phyloP scores from a whole-genome alignment of 2,329 filamentous ascomycete species.

The Colletotrichum filicis region DNA sequence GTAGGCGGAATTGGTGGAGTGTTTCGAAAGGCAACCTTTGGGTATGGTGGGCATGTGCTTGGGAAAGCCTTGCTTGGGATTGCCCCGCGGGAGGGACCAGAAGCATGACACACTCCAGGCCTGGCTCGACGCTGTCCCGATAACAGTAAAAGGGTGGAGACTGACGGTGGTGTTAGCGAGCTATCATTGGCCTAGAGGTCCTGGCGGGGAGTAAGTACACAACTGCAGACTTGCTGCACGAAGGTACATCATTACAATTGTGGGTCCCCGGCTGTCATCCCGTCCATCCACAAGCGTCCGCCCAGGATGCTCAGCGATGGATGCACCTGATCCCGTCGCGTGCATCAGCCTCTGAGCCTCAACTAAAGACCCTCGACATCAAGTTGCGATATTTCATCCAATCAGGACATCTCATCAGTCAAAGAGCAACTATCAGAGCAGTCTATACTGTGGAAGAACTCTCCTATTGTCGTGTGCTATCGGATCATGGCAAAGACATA shows the following conservation, averaged over 20 bases:
- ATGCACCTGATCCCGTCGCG: constrained; percentile 23
- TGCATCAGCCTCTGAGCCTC: constrained; percentile 26
- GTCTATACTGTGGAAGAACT: background rate
- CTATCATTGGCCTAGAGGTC: background rate
- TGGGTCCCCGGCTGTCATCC: constrained; percentile 2
- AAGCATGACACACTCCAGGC: constrained; percentile 14
- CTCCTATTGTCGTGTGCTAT: background rate
- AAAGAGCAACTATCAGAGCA: background rate
- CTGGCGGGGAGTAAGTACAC: background rate
- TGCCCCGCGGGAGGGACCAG: constrained; percentile 31
- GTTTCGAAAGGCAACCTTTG: constrained; percentile 26
- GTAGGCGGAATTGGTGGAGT: constrained; percentile 8
- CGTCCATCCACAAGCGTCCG: constrained; percentile 15
- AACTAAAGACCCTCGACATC: constrained; percentile 11
- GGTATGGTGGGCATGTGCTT: constrained; percentile 28
- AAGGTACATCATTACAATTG: background rate
- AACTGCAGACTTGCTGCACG: background rate
- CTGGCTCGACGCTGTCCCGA: constrained; percentile 2
- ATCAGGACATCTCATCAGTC: background rate
- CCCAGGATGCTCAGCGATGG: background rate
- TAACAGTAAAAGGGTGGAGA: constrained; percentile 6
- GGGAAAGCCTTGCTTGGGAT: constrained; percentile 24
- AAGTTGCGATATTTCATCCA: background rate
- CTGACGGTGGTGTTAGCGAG: background rate
- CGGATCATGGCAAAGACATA: constrained; percentile 31